These are phyloP conservation scores for Colletotrichum sp. DNA, from an alignment of 2,329 filamentous ascomycete genomes.

Conservation along the genomic window DNA sequence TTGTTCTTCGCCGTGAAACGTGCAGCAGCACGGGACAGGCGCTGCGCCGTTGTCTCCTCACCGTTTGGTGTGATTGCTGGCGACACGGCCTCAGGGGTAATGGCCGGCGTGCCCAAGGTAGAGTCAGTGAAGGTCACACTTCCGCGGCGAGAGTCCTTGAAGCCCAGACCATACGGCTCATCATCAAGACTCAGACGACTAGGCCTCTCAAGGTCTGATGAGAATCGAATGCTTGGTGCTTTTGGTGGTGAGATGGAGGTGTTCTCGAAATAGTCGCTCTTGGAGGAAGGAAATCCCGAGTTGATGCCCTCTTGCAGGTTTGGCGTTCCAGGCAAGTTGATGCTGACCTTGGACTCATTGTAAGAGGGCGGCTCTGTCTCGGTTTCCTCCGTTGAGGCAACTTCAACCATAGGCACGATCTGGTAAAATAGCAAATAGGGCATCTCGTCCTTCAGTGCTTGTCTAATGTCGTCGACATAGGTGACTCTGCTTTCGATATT, in stretches of 20 bases:
- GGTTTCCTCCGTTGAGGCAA: conserved; percentile 55
- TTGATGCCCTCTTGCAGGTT: conserved; percentile 31
- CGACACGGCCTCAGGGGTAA: conserved; percentile 40
- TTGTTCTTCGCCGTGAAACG: conserved; percentile 52
- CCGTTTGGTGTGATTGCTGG: conserved; percentile 43
- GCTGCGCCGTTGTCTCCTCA: conserved; percentile 60
- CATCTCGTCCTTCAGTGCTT: conserved; percentile 82
- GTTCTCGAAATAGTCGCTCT: conserved; percentile 53
- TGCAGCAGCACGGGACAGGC: conserved; percentile 63
- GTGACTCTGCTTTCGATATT: conserved; percentile 69
- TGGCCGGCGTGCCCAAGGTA: conserved; percentile 39
- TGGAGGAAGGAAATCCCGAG: conserved; percentile 31
- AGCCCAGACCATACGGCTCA: conserved; percentile 34
- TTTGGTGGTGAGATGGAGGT: conserved; percentile 37
- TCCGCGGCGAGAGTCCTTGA: conserved; percentile 50
- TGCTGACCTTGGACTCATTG: conserved; percentile 52
- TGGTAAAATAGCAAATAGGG: conserved; percentile 97
- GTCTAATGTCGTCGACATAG: conserved; percentile 77
- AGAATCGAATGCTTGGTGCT: conserved; percentile 59
- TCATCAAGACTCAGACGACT: conserved; percentile 53
- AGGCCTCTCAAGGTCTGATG: conserved; percentile 56
- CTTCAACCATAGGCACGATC: conserved; percentile 83
- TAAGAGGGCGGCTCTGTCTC: conserved; percentile 65
- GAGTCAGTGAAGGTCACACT: conserved; percentile 57
- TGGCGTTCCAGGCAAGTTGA: conserved; percentile 34